Evolutionary conservation across 2,329 filamentous ascomycete genomes (phyloP).

Genomic region (Phaeosphaeriaceae sp.): DNA sequence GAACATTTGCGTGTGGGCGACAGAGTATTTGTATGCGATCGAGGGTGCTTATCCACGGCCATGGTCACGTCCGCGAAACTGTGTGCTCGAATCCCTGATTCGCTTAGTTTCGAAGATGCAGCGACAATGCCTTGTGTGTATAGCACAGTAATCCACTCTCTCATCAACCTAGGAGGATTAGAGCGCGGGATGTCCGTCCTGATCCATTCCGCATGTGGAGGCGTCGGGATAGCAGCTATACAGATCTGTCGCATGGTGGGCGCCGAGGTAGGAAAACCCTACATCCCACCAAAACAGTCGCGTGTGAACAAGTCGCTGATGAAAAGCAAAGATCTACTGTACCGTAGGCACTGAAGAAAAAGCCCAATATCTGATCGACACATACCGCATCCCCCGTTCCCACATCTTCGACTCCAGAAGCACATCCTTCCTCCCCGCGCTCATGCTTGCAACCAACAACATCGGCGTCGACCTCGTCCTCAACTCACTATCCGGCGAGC

Average conservation of each 20-base stretch:
- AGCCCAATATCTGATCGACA: conserved; percentile 17
- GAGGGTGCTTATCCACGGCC: conserved; percentile 5
- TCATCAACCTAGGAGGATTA: conserved; percentile 28
- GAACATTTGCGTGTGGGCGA: conserved; percentile 20
- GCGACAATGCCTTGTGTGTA: conserved; percentile 32
- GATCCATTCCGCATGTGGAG: conserved; percentile 23
- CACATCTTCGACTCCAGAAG: conserved; percentile 42
- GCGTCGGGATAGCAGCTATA: conserved; percentile 20
- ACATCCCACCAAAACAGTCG: neutral
- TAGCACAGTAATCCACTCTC: conserved; percentile 27
- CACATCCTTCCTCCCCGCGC: conserved; percentile 23
- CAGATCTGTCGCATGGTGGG: conserved; percentile 9
- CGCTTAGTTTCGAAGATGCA: conserved; percentile 32
- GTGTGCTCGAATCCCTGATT: conserved; percentile 31
- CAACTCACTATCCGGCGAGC: conserved; percentile 38
- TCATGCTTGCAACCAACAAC: conserved; percentile 33
- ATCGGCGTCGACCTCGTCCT: conserved; percentile 45
- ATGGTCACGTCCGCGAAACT: neutral
- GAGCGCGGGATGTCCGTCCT: conserved; percentile 13
- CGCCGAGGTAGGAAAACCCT: conserved; percentile 7
- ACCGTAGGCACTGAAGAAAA: conserved; percentile 27
- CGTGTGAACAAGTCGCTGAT: neutral
- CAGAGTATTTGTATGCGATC: conserved; percentile 13
- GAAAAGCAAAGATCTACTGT: conserved; percentile 23
- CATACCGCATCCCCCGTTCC: conserved; percentile 22